Conservation (phyloP, 139 green algal genomes). For the Chlamydomonas asymmetrica region DNA sequence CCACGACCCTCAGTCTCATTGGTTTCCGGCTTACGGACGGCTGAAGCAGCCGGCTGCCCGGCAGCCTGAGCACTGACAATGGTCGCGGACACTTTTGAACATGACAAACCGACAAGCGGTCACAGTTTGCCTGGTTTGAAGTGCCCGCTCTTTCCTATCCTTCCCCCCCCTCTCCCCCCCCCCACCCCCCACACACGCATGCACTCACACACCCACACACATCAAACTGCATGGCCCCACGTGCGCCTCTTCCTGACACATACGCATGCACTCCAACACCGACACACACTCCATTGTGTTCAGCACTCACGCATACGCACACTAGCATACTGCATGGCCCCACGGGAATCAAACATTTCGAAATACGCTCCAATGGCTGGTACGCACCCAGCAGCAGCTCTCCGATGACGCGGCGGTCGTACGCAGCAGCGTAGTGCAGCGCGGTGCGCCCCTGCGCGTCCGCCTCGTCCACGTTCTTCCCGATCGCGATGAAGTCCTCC, state of each 20-base stretch:
- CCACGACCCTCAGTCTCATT: no score
- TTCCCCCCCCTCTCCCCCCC: no score
- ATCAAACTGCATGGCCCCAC: background rate
- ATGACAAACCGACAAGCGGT: no score
- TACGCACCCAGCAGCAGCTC: constrained; percentile 28
- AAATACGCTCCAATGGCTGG: background rate
- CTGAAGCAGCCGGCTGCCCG: no score
- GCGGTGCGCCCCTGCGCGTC: constrained; percentile 72
- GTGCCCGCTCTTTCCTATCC: no score
- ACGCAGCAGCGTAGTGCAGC: constrained; percentile 76
- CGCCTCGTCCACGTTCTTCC: constrained; percentile 68
- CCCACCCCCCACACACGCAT: no score
- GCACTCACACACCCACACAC: background rate
- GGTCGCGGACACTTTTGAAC: no score
- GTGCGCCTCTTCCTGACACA: background rate
- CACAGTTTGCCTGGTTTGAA: no score
- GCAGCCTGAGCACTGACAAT: no score
- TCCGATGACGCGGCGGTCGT: constrained; percentile 28
- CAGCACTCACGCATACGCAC: background rate
- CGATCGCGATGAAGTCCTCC: constrained; percentile 88
- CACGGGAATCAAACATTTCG: background rate
- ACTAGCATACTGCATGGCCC: background rate
- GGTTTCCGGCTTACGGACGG: no score
- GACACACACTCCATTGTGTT: background rate
- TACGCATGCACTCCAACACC: background rate